These are phyloP conservation scores for Amanita molliuscula DNA, from an alignment of 768 basidiomycete genomes.

Conservation along the genomic window DNA sequence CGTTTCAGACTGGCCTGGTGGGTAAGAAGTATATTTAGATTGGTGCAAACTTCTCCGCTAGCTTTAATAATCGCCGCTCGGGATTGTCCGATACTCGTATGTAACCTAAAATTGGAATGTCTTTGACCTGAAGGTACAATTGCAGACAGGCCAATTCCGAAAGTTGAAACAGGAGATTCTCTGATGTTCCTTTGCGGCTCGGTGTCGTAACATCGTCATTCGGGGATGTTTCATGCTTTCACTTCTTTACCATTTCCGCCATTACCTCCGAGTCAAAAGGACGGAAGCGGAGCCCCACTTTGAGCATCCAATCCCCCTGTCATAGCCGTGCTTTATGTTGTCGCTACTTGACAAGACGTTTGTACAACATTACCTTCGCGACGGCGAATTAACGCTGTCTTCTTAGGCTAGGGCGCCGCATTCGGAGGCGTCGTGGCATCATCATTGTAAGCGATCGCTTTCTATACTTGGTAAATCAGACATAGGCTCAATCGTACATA, in stretches of 20 bases:
- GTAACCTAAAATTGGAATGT: no score
- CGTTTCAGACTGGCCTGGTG: no score
- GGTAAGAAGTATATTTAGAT: no score
- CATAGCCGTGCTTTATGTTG: neutral
- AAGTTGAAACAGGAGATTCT: no score
- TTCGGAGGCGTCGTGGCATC: constrained; percentile 40
- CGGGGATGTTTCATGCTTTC: neutral
- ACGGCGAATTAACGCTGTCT: neutral
- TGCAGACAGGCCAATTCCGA: no score
- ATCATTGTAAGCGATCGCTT: constrained; percentile 26
- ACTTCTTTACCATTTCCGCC: neutral
- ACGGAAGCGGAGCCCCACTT: neutral
- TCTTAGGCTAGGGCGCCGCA: constrained; percentile 36
- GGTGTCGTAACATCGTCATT: neutral
- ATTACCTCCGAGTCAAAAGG: neutral
- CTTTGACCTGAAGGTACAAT: no score
- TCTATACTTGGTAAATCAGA: neutral
- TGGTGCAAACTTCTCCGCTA: no score
- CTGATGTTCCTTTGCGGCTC: no score
- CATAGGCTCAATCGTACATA: neutral
- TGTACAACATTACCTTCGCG: constrained; percentile 5
- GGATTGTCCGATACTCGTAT: no score
- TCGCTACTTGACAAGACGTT: constrained; percentile 22
- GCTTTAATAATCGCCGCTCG: no score
- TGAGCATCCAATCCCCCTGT: neutral